Evolutionary conservation across 768 basidiomycete genomes (phyloP).

Genomic region (Tephrocybe sp.): DNA sequence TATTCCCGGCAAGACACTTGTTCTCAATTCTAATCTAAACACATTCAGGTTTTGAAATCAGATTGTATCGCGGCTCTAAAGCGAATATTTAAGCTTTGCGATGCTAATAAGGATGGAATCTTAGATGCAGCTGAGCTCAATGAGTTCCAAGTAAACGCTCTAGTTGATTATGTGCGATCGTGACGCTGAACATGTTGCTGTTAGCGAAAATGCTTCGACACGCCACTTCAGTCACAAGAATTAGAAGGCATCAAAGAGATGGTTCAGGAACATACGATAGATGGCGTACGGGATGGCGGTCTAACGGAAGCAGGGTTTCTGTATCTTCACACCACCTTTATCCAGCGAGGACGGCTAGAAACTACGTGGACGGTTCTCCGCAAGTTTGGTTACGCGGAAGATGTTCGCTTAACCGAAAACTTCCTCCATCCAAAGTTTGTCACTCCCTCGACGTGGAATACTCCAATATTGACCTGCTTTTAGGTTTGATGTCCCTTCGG

Average conservation of each 20-base stretch:
- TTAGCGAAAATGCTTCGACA: slow-evolving; percentile 92
- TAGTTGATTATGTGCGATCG: neutral
- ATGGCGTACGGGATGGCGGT: slow-evolving; percentile 72
- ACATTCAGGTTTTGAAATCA: slow-evolving; percentile 78
- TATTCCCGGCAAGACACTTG: slow-evolving; percentile 2
- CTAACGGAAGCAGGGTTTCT: slow-evolving; percentile 92
- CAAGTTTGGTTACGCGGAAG: slow-evolving; percentile 95
- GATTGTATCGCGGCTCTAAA: slow-evolving; percentile 84
- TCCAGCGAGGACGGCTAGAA: slow-evolving; percentile 91
- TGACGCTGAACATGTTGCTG: slow-evolving; percentile 10
- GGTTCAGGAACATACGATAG: slow-evolving; percentile 76
- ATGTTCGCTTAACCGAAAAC: slow-evolving; percentile 81
- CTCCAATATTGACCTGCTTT: neutral
- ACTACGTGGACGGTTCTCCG: slow-evolving; percentile 97
- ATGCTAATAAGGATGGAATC: slow-evolving; percentile 90
- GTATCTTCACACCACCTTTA: slow-evolving; percentile 94
- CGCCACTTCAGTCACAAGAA: slow-evolving; percentile 88
- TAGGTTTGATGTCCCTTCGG: slow-evolving; percentile 90
- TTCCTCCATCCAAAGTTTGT: slow-evolving; percentile 88
- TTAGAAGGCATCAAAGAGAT: slow-evolving; percentile 95
- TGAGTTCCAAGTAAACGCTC: slow-evolving; percentile 80
- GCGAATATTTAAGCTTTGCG: slow-evolving; percentile 96
- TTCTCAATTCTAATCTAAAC: slow-evolving; percentile 10
- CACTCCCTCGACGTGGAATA: slow-evolving; percentile 3
- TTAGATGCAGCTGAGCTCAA: slow-evolving; percentile 90